Evolutionary conservation across 2,329 filamentous ascomycete genomes (phyloP).

Genomic region (Tolypocladium amazonense): DNA sequence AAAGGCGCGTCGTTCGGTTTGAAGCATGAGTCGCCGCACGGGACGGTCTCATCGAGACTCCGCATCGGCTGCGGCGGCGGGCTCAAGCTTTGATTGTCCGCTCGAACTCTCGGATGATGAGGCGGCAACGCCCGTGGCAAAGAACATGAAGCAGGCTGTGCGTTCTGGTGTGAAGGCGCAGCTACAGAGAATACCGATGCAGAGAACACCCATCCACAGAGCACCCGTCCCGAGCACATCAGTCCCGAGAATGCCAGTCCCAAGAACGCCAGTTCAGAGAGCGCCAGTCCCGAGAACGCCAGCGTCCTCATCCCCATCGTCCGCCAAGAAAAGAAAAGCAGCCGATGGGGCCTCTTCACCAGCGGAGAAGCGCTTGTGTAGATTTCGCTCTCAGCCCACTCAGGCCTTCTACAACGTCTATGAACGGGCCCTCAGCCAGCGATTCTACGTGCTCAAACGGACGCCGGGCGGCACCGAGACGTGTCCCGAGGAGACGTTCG

Average conservation of each 20-base stretch:
- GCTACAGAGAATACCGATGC: not conserved
- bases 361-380: conserved; percentile 24
- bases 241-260: not conserved
- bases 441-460: conserved; percentile 36
- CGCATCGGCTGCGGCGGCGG: not conserved
- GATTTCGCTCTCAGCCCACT: conserved; percentile 22
- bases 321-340: conserved; percentile 9
- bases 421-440: conserved; percentile 27
- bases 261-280: not conserved
- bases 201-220: not conserved
- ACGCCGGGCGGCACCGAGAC: conserved; percentile 20
- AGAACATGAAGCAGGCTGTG: no score
- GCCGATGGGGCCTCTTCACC: not conserved
- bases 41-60: not conserved
- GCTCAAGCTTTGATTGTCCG: conserved; percentile 4
- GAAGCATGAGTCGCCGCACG: not conserved
- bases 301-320: not conserved
- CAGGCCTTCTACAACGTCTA: conserved; percentile 25
- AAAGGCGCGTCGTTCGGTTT: not conserved
- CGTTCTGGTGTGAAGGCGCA: not conserved
- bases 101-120: conserved; percentile 3
- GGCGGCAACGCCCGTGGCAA: not conserved
- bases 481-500: conserved; percentile 40
- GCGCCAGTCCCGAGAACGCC: not conserved
- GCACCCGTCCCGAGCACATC: not conserved